phyloP scores from a whole-genome alignment of 306 rosid genomes.

The Trifolium subterraneum region DNA sequence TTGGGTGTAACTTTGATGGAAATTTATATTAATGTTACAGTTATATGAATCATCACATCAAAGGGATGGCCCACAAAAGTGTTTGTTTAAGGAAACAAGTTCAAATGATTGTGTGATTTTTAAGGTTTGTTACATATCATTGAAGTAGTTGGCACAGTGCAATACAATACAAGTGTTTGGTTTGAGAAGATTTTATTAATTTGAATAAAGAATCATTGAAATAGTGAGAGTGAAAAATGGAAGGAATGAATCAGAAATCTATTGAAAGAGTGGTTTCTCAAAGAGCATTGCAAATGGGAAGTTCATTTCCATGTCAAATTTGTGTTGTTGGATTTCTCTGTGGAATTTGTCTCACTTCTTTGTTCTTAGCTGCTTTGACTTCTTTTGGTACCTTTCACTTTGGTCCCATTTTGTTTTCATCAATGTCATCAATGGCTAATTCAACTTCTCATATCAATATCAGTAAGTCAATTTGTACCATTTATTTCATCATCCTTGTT shows the following conservation, averaged over 20 bases:
- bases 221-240: constrained; percentile 47
- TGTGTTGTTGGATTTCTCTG: constrained; percentile 90
- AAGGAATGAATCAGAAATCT: constrained; percentile 58
- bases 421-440: constrained; percentile 49
- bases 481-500: neutral
- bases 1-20: neutral
- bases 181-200: constrained; percentile 14
- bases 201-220: neutral
- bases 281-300: constrained; percentile 85
- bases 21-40: constrained; percentile 44
- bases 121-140: constrained; percentile 7
- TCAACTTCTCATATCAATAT: constrained; percentile 52
- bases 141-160: neutral
- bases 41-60: constrained; percentile 30
- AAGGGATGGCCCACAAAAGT: constrained; percentile 38
- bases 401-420: constrained; percentile 60
- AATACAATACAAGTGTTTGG: constrained; percentile 7
- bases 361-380: constrained; percentile 79
- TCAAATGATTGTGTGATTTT: constrained; percentile 41
- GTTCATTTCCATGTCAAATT: constrained; percentile 80
- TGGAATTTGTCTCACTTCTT: constrained; percentile 78
- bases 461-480: constrained; percentile 55
- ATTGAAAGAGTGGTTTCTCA: constrained; percentile 82
- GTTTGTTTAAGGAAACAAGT: constrained; percentile 43
- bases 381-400: constrained; percentile 69